Evolutionary conservation across 345 rosid genomes (phyloP).

Genomic region (Chamaenerion angustifolium): DNA sequence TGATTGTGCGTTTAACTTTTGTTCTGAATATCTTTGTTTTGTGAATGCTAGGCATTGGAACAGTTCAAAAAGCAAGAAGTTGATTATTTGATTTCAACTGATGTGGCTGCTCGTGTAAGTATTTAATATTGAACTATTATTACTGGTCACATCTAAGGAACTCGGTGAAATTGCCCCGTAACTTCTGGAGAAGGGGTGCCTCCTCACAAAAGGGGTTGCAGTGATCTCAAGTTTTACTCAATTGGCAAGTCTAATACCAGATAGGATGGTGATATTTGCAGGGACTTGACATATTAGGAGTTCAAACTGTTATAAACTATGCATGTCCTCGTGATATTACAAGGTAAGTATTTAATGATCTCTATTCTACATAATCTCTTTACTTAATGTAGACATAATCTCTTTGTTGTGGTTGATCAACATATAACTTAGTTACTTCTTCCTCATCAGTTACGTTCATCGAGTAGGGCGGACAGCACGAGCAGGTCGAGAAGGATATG

Average conservation of each 20-base stretch:
- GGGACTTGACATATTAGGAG: slow-evolving; percentile 98
- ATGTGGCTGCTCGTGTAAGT: slow-evolving; percentile 96
- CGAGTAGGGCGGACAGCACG: slow-evolving; percentile 97
- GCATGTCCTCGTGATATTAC: slow-evolving; percentile 96
- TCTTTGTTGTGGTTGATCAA: background rate
- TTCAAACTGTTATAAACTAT: slow-evolving; percentile 85
- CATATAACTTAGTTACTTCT: background rate
- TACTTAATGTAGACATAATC: background rate
- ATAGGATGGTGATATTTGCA: slow-evolving; percentile 11
- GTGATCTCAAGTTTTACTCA: background rate
- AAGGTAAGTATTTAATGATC: slow-evolving; percentile 22
- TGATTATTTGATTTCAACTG: slow-evolving; percentile 89
- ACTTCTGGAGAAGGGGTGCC: too few relatives aligned
- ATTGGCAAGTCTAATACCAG: slow-evolving; percentile 1
- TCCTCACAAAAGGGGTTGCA: too few relatives aligned
- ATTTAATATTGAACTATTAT: background rate
- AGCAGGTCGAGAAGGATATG: slow-evolving; percentile 97
- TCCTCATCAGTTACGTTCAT: slow-evolving; percentile 64
- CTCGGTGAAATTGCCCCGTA: too few relatives aligned
- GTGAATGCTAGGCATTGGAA: slow-evolving; percentile 57
- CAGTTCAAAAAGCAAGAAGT: slow-evolving; percentile 83
- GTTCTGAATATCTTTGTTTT: background rate
- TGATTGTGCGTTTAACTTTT: background rate
- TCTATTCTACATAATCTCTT: slow-evolving; percentile 1
- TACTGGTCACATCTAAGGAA: too few relatives aligned